Percentiles rank a stretch among this genome's conserved stretches.
These are phyloP conservation scores for Saccharomycopsis guyanensis DNA, from an alignment of 805 yeast genomes.

Conservation along the genomic window DNA sequence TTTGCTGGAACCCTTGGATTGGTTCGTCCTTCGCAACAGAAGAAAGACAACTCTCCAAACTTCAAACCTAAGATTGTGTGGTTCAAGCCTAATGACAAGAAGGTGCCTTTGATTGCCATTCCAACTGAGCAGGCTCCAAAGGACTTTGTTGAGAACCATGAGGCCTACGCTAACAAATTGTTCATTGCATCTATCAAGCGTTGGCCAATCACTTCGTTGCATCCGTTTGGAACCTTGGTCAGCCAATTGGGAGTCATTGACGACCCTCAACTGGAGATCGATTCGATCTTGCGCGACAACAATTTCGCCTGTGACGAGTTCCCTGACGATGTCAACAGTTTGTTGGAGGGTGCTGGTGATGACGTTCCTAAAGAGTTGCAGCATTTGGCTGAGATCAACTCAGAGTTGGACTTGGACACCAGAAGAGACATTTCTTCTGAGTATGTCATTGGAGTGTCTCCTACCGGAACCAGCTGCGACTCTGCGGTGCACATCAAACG, in stretches of 20 bases:
- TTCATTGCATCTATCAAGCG: slow-evolving; percentile 95
- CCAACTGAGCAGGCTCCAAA: slow-evolving; percentile 98
- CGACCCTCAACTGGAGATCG: slow-evolving; percentile 71
- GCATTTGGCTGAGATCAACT: slow-evolving; percentile 22
- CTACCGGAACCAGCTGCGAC: slow-evolving; percentile 53
- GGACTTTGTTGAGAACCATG: slow-evolving; percentile 91
- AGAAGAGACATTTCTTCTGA: slow-evolving; percentile 53
- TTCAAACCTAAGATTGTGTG: slow-evolving; percentile 89
- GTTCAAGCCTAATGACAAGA: slow-evolving; percentile 98
- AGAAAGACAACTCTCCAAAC: slow-evolving; percentile 47
- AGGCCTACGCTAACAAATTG: slow-evolving; percentile 66
- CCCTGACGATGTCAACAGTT: slow-evolving; percentile 36
- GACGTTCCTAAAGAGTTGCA: slow-evolving; percentile 27
- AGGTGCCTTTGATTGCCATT: slow-evolving; percentile 95
- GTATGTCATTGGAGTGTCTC: slow-evolving; percentile 57
- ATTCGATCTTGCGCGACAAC: slow-evolving; percentile 82
- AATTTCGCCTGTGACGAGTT: slow-evolving; percentile 79
- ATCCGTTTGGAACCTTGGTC: slow-evolving; percentile 92
- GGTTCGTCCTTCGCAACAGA: slow-evolving; percentile 91
- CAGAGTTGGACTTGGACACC: slow-evolving; percentile 25
- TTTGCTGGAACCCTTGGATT: slow-evolving; percentile 92
- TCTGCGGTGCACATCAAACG: slow-evolving; percentile 77
- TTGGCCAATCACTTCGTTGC: slow-evolving; percentile 98
- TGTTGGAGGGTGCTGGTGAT: slow-evolving; percentile 23
- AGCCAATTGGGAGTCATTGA: slow-evolving; percentile 79